phyloP scores from a whole-genome alignment of 148 eudicot genomes.

The Cornus suecica region DNA sequence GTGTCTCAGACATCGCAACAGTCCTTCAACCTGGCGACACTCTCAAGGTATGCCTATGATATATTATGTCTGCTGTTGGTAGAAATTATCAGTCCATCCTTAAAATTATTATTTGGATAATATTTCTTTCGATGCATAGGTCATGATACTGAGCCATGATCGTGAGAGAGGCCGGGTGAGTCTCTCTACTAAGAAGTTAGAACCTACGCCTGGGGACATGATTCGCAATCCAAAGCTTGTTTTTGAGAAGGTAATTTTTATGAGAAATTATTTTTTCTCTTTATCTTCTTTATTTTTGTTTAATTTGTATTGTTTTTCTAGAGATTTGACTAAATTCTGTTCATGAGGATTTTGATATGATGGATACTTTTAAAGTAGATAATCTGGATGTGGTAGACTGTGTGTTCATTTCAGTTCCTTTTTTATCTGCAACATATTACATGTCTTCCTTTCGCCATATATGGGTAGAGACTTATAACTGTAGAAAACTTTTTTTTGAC shows the following conservation, averaged over 20 bases:
- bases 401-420: not conserved
- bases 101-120: not conserved
- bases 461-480: not conserved
- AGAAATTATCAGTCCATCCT: not conserved
- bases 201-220: constrained; percentile 99
- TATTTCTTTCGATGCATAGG: constrained; percentile 43
- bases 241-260: constrained; percentile 78
- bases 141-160: constrained; percentile 96
- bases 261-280: not conserved
- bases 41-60: constrained; percentile 58
- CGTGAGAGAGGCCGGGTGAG: constrained; percentile 97
- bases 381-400: not conserved
- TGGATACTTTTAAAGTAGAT: not conserved
- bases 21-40: constrained; percentile 96
- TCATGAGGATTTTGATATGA: not conserved
- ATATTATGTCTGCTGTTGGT: not conserved
- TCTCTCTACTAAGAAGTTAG: constrained; percentile 95
- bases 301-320: constrained; percentile 1
- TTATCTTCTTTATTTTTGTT: not conserved
- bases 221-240: constrained; percentile 95
- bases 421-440: not conserved
- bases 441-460: not conserved
- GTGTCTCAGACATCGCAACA: constrained; percentile 86
- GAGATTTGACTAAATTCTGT: not conserved
- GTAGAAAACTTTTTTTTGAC: not conserved